Conservation (phyloP, 2,329 filamentous ascomycete species). For the Chaetomiaceae sp. region DNA sequence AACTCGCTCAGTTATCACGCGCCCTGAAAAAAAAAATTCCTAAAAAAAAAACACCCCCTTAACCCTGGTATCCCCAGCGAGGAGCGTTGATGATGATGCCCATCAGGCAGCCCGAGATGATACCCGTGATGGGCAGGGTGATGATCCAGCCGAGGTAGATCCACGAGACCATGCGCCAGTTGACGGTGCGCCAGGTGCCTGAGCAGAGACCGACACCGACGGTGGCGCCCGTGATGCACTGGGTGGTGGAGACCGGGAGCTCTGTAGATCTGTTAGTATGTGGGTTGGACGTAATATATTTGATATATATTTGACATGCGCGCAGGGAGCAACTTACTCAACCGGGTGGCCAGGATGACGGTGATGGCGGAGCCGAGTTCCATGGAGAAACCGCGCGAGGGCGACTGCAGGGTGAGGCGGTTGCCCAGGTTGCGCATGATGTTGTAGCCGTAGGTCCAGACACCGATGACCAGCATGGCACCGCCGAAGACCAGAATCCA, state of each 20-base stretch:
- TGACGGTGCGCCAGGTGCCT: conserved; percentile 54
- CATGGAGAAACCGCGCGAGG: conserved; percentile 51
- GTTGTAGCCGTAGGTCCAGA: conserved; percentile 60
- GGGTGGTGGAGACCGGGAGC: conserved; percentile 61
- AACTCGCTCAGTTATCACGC: background rate
- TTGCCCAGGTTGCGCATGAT: conserved; percentile 59
- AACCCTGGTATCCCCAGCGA: conserved; percentile 36
- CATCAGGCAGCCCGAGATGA: conserved; percentile 58
- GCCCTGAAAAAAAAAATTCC: too few species aligned
- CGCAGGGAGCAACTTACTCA: conserved; percentile 37
- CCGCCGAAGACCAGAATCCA: conserved; percentile 51
- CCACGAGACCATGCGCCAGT: conserved; percentile 59
- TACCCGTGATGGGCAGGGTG: conserved; percentile 53
- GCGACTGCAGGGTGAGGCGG: conserved; percentile 54
- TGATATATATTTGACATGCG: too few species aligned
- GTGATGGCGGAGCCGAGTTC: conserved; percentile 59
- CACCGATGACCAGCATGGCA: conserved; percentile 43
- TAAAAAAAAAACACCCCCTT: background rate
- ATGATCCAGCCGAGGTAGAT: conserved; percentile 59
- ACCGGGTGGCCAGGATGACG: conserved; percentile 59
- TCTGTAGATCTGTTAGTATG: conserved; percentile 30
- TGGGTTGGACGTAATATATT: too few species aligned
- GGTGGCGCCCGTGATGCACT: conserved; percentile 60
- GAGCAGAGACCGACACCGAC: conserved; percentile 60
- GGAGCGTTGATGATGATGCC: conserved; percentile 60